phyloP scores from a whole-genome alignment of 345 rosid species.

The Combretum micranthum region DNA sequence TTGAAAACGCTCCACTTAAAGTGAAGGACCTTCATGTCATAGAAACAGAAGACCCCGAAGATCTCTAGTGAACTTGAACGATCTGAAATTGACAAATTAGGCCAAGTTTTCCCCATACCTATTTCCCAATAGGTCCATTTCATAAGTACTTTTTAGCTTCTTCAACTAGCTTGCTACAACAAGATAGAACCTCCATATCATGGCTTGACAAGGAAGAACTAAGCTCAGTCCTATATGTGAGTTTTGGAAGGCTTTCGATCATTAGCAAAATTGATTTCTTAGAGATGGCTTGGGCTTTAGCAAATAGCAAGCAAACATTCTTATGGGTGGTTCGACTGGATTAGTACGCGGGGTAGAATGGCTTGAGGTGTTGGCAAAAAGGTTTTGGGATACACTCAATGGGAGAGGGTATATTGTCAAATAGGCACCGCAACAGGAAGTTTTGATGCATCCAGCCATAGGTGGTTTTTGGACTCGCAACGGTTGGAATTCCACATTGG shows the following conservation, averaged over 20 bases:
- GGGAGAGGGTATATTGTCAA: conserved; percentile 1
- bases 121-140: conserved; percentile 29
- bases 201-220: conserved; percentile 29
- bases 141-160: conserved; percentile 19
- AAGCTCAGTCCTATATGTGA: conserved; percentile 23
- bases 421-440: not conserved
- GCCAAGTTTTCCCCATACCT: conserved; percentile 9
- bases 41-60: conserved; percentile 10
- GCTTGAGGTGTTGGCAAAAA: conserved; percentile 1
- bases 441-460: not conserved
- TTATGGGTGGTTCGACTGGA: not conserved
- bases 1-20: conserved; percentile 27
- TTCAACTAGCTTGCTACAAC: conserved; percentile 14
- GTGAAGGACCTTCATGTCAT: conserved; percentile 30
- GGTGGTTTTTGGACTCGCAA: conserved; percentile 6
- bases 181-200: conserved; percentile 19
- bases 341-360: not conserved
- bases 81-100: conserved; percentile 1
- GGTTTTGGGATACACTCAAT: not conserved
- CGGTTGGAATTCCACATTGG: conserved; percentile 3
- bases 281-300: conserved; percentile 1
- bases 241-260: conserved; percentile 30
- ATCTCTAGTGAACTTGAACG: conserved; percentile 19
- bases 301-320: not conserved
- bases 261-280: conserved; percentile 11